Conservation (phyloP, 192 early-diverging fungal species). For the Coemansia sp. region DNA sequence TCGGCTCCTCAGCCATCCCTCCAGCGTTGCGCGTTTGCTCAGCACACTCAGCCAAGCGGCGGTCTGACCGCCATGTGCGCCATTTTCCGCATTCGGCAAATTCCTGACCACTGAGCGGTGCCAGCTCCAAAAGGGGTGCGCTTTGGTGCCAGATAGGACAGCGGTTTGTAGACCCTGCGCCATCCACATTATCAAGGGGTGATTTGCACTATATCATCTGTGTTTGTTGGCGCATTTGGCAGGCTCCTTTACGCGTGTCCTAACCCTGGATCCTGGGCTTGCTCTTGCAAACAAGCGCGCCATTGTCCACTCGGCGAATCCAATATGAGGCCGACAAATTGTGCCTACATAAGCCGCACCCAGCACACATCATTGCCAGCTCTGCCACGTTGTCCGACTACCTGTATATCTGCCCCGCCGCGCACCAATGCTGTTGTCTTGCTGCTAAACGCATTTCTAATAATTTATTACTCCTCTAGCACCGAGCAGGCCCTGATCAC, state of each 20-base stretch:
- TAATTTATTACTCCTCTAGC: conserved; percentile 8
- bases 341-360: conserved; percentile 17
- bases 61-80: not conserved
- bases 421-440: not conserved
- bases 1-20: not conserved
- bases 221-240: conserved; percentile 10
- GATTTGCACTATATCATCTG: conserved; percentile 17
- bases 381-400: not conserved
- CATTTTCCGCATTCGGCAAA: not conserved
- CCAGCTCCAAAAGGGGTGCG: not conserved
- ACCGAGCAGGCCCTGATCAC: not conserved
- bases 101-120: conserved; percentile 4
- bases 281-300: not conserved
- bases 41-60: not conserved
- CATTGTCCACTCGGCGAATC: conserved; percentile 23
- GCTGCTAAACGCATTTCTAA: conserved; percentile 1
- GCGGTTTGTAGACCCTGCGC: conserved; percentile 16
- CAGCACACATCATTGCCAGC: not conserved
- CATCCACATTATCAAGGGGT: conserved; percentile 4
- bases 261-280: conserved; percentile 9
- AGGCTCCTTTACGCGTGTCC: conserved; percentile 1
- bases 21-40: not conserved
- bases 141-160: not conserved
- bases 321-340: conserved; percentile 16
- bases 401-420: not conserved